A percentile compares a stretch with the other conserved stretches of the same genome.
Evolutionary conservation across 805 yeast species (phyloP).

Genomic region (Sugiyamaella valdiviana): DNA sequence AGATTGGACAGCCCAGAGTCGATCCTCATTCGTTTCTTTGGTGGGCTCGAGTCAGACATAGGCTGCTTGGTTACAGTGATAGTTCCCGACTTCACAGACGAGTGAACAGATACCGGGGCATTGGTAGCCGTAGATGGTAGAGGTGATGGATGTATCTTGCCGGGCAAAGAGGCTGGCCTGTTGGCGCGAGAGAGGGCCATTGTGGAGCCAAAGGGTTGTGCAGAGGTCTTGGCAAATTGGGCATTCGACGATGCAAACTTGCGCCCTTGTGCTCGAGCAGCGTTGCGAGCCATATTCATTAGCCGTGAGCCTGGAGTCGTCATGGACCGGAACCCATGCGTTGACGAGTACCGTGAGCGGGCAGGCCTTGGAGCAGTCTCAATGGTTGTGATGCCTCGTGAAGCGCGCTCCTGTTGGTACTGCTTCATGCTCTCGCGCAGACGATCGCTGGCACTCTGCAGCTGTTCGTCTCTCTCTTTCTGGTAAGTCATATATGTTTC

Average conservation of each 20-base stretch:
- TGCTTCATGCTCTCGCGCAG: slow-evolving; percentile 27
- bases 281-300: slow-evolving; percentile 17
- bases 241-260: slow-evolving; percentile 19
- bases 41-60: no score
- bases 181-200: neutral
- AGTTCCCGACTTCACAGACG: no score
- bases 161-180: no score
- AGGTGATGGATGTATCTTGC: no score
- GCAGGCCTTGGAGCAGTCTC: slow-evolving; percentile 21
- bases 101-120: no score
- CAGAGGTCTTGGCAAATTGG: slow-evolving; percentile 10
- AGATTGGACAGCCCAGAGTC: no score
- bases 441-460: slow-evolving; percentile 39
- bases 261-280: slow-evolving; percentile 18
- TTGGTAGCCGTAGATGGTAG: no score
- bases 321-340: slow-evolving; percentile 1
- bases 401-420: slow-evolving; percentile 24
- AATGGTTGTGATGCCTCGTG: slow-evolving; percentile 19
- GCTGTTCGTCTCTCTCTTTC: slow-evolving; percentile 41
- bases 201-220: neutral
- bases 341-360: slow-evolving; percentile 13
- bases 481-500: slow-evolving; percentile 24
- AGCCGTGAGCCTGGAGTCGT: slow-evolving; percentile 19
- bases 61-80: no score
- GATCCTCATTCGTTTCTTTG: no score